Conservation (phyloP, 116 monocot species). For the Posidonia oceanica region DNA sequence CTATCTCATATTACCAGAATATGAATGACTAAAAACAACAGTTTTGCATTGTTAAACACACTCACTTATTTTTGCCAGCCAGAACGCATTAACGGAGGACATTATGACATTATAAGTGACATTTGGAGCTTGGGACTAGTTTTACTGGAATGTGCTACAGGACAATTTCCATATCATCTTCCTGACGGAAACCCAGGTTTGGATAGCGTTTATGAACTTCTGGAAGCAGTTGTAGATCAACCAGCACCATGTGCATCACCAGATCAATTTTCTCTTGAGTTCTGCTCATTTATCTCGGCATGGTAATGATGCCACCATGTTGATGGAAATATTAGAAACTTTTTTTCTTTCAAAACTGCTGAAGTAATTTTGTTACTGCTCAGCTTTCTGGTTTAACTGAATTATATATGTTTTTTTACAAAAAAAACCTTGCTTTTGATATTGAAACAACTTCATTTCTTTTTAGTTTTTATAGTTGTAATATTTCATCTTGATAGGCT, state of each 20-base stretch:
- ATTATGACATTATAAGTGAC: constrained; percentile 61
- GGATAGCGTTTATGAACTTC: constrained; percentile 50
- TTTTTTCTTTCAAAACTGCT: background rate
- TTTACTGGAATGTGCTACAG: constrained; percentile 71
- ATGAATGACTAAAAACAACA: background rate
- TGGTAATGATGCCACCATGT: constrained; percentile 33
- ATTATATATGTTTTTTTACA: no score
- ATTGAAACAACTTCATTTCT: no score
- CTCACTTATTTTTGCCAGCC: constrained; percentile 34
- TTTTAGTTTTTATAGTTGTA: no score
- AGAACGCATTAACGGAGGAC: constrained; percentile 49
- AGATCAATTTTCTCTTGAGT: constrained; percentile 72
- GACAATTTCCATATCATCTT: constrained; percentile 66
- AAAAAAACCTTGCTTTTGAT: no score
- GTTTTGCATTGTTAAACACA: background rate
- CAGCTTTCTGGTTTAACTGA: no score
- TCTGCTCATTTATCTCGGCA: constrained; percentile 80
- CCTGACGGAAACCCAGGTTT: constrained; percentile 14
- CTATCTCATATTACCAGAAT: background rate
- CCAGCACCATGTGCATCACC: constrained; percentile 58
- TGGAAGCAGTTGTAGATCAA: constrained; percentile 66
- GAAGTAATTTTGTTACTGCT: background rate
- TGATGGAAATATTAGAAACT: background rate
- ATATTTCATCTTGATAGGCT: no score
- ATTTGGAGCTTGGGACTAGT: constrained; percentile 92